Conservation (phyloP, 192 early-diverging fungal genomes). For the Oehlia diaphana region DNA sequence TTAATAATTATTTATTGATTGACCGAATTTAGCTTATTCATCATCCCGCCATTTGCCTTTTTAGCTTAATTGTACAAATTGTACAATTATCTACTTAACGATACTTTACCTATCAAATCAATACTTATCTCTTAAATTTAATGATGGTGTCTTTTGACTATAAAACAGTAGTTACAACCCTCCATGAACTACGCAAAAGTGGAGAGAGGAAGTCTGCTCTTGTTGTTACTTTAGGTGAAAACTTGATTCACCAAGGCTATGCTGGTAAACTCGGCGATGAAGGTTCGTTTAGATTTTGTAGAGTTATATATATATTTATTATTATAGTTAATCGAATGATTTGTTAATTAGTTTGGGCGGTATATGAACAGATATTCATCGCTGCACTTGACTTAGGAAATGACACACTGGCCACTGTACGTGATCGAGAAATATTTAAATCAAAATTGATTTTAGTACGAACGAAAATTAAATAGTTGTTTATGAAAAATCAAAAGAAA, state of each 20-base stretch:
- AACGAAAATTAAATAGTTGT: not conserved
- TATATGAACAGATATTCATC: conserved; percentile 81
- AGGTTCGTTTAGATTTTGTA: conserved; percentile 28
- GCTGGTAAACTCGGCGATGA: conserved; percentile 45
- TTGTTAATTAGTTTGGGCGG: conserved; percentile 57
- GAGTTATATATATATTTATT: not conserved
- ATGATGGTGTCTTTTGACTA: conserved; percentile 17
- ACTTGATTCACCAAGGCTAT: conserved; percentile 34
- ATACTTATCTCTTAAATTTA: not conserved
- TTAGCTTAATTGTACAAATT: not conserved
- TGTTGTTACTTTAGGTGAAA: conserved; percentile 44
- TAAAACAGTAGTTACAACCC: conserved; percentile 35
- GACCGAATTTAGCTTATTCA: not conserved
- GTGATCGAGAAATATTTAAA: not conserved
- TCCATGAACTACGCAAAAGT: conserved; percentile 46
- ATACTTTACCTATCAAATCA: not conserved
- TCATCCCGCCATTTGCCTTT: not conserved
- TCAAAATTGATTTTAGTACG: not conserved
- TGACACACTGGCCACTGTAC: conserved; percentile 59
- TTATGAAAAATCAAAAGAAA: conserved; percentile 34
- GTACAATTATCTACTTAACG: not conserved
- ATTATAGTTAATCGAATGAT: not conserved
- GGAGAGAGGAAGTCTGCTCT: conserved; percentile 48
- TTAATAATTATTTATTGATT: not conserved
- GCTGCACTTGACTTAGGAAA: conserved; percentile 81